Evolutionary conservation across 768 basidiomycete species (phyloP), one percentile per base, ranked within the genome.

Genomic region (Leccinum incarnatum): DNA sequence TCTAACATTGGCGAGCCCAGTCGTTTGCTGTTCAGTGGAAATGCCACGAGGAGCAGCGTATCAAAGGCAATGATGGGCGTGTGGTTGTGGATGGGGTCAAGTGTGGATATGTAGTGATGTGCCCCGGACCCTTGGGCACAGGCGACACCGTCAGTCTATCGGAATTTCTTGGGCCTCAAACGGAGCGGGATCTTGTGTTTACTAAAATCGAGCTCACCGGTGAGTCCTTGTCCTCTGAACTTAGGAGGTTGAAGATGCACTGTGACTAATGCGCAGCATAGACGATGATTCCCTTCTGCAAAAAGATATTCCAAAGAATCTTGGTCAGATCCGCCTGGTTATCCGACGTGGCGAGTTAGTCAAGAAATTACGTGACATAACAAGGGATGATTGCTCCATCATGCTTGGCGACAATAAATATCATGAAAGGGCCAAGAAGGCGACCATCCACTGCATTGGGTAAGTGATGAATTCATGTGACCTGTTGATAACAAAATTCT

Each of bases 281-380:
- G 67, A 69, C 32, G 68, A 68, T 15, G 69, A 66, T 50, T 55
- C 56, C 5, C 55, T 68, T 51, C 45, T 64, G 30, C 58, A 45
- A 21, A 40, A 32, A 40, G 17, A 40, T 40, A 34, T 48, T 14
- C 48, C 59, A 12, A 62, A 58, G 37, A 37, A 61, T 57, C 32
- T 69, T 2, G 68, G 64, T 9, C 55, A 64, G 15, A 69, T 67
- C 7, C 11, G 21, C 11, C 17, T 68, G 29, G 10, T 0, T n/a
- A 42, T 67, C 9, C 0, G 0, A 5, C 54, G 40, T 23, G 68
- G 69, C 17, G 2, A 23, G 9, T 0, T 14, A 2, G n/a, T 36
- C 21, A 2, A 4, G 27, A 5, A 1, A n/a, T 9, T 0, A 17
- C 27, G 19, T 27, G 8, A 17, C 42, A 19, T 10, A 1, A 9